These are phyloP conservation scores for Saitozyma podzolica DNA, from an alignment of 768 basidiomycete genomes.

Conservation along the genomic window DNA sequence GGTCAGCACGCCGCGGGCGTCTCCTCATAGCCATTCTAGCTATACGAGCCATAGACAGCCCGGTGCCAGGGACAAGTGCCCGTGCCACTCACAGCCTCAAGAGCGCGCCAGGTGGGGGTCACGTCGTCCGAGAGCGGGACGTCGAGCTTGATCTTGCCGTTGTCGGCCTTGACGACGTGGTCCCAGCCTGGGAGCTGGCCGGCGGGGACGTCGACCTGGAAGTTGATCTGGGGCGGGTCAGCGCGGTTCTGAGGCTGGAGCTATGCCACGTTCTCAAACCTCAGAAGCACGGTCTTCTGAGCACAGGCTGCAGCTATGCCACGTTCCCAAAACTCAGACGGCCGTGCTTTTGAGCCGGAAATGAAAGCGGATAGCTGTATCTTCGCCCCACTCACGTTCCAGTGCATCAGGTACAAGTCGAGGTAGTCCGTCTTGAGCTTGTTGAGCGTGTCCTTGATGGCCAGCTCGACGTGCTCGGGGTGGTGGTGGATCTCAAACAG, in stretches of 20 bases:
- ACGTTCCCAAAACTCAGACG: not conserved
- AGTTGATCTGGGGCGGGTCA: conserved; percentile 20
- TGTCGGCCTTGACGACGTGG: conserved; percentile 46
- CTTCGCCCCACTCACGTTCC: conserved; percentile 54
- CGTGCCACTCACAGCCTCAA: conserved; percentile 56
- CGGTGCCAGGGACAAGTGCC: not conserved
- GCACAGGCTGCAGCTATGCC: not conserved
- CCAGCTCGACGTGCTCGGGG: conserved; percentile 69
- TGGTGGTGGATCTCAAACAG: conserved; percentile 58
- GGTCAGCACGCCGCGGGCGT: conserved; percentile 2
- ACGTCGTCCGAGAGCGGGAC: conserved; percentile 66
- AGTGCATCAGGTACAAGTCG: conserved; percentile 79
- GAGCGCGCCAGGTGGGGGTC: conserved; percentile 76
- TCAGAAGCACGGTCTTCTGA: not conserved
- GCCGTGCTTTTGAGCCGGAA: too few species aligned
- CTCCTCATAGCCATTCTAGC: not conserved
- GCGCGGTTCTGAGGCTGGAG: too few species aligned
- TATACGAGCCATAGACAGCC: too few species aligned
- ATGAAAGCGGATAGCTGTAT: not conserved
- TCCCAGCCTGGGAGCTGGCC: conserved; percentile 21
- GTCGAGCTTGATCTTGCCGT: conserved; percentile 60
- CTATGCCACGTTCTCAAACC: not conserved
- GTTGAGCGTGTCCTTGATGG: conserved; percentile 62
- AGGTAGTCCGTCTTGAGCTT: conserved; percentile 60
- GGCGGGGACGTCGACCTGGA: conserved; percentile 32